Evolutionary conservation across 2,329 filamentous ascomycete species (phyloP), one percentile per base, ranked within the genome.

Genomic region (Chlorencoelia australis): DNA sequence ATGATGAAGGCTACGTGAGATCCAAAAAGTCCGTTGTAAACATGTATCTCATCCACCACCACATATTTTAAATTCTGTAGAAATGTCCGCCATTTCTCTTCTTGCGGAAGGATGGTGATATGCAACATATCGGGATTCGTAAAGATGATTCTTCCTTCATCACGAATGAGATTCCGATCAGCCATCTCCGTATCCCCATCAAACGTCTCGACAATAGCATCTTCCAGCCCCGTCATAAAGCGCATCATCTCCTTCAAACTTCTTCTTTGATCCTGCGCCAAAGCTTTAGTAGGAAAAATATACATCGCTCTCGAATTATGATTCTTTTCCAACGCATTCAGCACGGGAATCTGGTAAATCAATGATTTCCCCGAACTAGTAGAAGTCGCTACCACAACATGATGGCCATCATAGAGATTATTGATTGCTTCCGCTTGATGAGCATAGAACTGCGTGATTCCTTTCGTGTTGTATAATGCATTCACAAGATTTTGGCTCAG

Each of bases 81-180:
- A 48, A 94, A 96, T 0, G 73, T 75, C 30, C 88, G 73, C 91
- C 91, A 98, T 19, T 73, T 73, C 44, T 86, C 81, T 61, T 98
- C 91, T 52, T 95, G 84, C 0, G 91, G 89, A 3, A 98, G 61
- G 17, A 98, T 93, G 0, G 86, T 93, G 21, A 95, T 75, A 49
- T 98, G 91, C 22, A 98, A 69, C 88, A 96, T 98, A 53, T 98
- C 91, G 0, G 91, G 91, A 50, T 98, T 98, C 0, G 91, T 98
- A 53, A 98, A 95, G 33, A 98, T 89, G 44, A 96, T 86, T 16
- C 86, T 73, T 1, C 82, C 91, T 59, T 93, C 79, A 25, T 96
- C 88, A 5, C 89, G 75, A 44, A 98, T 89, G 18, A 67, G 55
- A 46, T 85, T 85, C 15, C 91, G 74, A 43, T 82, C 79, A 4